Evolutionary conservation across 495 filamentous ascomycete species (phyloP), one percentile per base, ranked within the genome.

Genomic region (Letharia columbiana): DNA sequence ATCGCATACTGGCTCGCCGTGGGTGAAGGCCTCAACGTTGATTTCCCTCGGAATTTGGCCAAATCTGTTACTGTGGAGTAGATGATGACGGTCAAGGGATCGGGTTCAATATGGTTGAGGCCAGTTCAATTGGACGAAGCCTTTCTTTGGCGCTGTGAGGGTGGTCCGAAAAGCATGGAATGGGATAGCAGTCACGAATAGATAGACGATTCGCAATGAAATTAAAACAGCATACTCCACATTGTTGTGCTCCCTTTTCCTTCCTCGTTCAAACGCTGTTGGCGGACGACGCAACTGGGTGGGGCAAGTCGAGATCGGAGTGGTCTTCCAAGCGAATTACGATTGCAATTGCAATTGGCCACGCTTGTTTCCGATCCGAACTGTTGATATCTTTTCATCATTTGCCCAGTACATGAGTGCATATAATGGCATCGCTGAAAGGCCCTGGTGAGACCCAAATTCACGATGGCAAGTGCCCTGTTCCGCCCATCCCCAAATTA

Each of bases 1-100:
- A 95, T 98, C 76, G 89, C 94, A 35, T 98, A 98, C 81, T 98
- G 95, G 95, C 86, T 98, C 65, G 94, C 94, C 54, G 93, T 98
- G 64, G 88, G 85, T 69, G 94, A 96, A 80, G 94, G 94, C 52
- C 82, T 97, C 65, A 97, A 98, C 73, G 93, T 97, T 62, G 93
- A 97, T 75, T 96, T 97, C 84, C 95, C 94, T 45, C 86, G 94
- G 69, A 98, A 98, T 79, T 79, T 98, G 74, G 94, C 94, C 73
- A 98, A 98, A 86, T 96, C 92, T 66, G 94, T 98, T 62, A 98
- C 94, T 54, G 94, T 98, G 63, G 94, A 98, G 54, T 65, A 65
- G 63, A 28, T 7, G 41, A 47, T 15, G 54, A 33, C 31, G 40
- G 45, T 44, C 56, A 41, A 60, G 31, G 7, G 2, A 49, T 50